Percentiles rank a stretch among this genome's conserved stretches.
Evolutionary conservation across 306 rosid species (phyloP).

Genomic region (Pyrus communis): DNA sequence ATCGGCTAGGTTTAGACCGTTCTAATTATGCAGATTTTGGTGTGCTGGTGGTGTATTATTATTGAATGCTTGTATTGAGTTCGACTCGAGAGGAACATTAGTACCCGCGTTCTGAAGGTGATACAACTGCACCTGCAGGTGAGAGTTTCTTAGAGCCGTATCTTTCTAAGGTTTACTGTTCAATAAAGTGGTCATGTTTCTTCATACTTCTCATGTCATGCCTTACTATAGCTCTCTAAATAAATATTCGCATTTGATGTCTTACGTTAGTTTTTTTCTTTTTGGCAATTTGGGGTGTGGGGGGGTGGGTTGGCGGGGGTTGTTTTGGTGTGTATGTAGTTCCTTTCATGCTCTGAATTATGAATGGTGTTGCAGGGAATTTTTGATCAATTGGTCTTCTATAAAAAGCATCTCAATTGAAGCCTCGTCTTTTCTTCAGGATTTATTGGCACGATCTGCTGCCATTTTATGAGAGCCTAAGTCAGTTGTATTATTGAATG

Average conservation of each 20-base stretch:
- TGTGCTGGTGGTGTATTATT: conserved; percentile 34
- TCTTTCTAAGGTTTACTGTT: neutral
- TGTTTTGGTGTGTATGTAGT: neutral
- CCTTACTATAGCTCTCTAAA: neutral
- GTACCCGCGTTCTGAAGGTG: conserved; percentile 11
- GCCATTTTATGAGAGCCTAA: conserved; percentile 25
- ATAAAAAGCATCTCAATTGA: conserved; percentile 28
- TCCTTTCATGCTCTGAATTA: conserved; percentile 43
- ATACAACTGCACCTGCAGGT: conserved; percentile 28
- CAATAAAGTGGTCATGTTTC: neutral
- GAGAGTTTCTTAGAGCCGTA: conserved; percentile 24
- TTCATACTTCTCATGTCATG: neutral
- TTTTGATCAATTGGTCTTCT: conserved; percentile 27
- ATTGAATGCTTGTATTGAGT: conserved; percentile 18
- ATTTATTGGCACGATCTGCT: conserved; percentile 30
- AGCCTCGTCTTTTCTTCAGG: conserved; percentile 33
- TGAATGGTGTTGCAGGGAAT: conserved; percentile 45
- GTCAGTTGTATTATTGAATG: conserved; percentile 17
- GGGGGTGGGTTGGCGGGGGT: neutral
- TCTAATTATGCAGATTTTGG: conserved; percentile 57
- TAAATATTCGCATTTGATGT: neutral
- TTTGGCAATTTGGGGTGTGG: neutral
- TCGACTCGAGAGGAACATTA: conserved; percentile 22
- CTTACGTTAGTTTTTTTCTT: neutral
- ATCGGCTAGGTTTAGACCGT: conserved; percentile 50